phyloP scores from a whole-genome alignment of 306 rosid genomes.

The Prunus kanzakura region DNA sequence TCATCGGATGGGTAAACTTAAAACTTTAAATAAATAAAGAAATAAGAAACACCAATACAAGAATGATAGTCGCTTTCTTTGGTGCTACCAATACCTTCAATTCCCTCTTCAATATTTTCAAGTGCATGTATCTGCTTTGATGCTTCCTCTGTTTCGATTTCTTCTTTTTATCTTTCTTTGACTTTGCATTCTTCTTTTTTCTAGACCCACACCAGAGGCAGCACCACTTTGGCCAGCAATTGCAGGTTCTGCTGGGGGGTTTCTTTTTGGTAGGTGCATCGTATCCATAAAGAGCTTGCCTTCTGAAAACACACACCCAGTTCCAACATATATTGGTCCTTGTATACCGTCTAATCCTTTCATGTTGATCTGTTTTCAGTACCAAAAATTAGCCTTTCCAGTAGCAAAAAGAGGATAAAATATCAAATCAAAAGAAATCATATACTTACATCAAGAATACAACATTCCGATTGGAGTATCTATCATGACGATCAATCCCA shows the following conservation, averaged over 20 bases:
- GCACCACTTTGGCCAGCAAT: conserved; percentile 96
- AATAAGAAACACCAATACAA: background rate
- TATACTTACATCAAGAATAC: conserved; percentile 91
- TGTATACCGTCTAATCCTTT: conserved; percentile 93
- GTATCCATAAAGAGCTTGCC: conserved; percentile 80
- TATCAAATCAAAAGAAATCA: background rate
- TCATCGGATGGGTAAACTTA: background rate
- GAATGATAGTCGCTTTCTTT: background rate
- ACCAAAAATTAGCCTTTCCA: conserved; percentile 17
- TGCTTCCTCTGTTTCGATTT: conserved; percentile 78
- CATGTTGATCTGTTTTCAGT: conserved; percentile 84
- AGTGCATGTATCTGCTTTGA: conserved; percentile 97
- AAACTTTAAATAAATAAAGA: background rate
- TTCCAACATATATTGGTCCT: conserved; percentile 98
- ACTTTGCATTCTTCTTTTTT: conserved; percentile 58
- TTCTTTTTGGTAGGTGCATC: conserved; percentile 90
- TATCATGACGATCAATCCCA: conserved; percentile 91
- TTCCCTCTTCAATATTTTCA: conserved; percentile 83
- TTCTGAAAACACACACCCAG: conserved; percentile 96
- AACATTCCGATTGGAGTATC: conserved; percentile 95
- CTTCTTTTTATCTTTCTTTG: conserved; percentile 65
- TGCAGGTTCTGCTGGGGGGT: conserved; percentile 85
- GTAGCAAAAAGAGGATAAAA: conserved; percentile 3
- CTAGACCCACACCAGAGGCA: conserved; percentile 61
- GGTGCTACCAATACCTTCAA: conserved; percentile 48